Evolutionary conservation across 805 yeast genomes (phyloP).

Genomic region (Nakazawaea anatomiae): DNA sequence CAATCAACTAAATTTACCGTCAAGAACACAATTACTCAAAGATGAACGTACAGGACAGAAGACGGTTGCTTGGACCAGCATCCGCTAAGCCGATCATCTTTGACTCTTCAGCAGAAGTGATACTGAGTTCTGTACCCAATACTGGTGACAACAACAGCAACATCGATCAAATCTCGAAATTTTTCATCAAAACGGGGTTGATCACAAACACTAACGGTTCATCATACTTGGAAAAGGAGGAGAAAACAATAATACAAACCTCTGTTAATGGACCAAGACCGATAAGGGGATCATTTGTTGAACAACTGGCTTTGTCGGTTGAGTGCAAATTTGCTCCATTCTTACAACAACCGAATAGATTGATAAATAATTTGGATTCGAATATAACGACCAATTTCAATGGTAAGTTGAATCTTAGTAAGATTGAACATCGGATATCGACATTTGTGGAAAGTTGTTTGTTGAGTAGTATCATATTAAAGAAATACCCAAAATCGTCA

Average conservation of each 20-base stretch:
- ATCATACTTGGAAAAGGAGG: slow-evolving; percentile 63
- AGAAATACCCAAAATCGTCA: slow-evolving; percentile 84
- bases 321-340: slow-evolving; percentile 50
- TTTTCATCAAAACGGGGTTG: slow-evolving; percentile 59
- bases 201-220: slow-evolving; percentile 78
- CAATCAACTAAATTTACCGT: too few relatives aligned
- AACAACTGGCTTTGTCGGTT: slow-evolving; percentile 61
- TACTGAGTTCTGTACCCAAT: slow-evolving; percentile 3
- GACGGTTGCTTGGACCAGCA: slow-evolving; percentile 81
- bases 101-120: slow-evolving; percentile 18
- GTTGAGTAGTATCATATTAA: slow-evolving; percentile 44
- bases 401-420: slow-evolving; percentile 29
- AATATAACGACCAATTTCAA: slow-evolving; percentile 14
- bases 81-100: slow-evolving; percentile 51
- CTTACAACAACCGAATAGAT: slow-evolving; percentile 33
- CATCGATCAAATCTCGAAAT: slow-evolving; percentile 20
- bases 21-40: not conserved
- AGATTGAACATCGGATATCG: slow-evolving; percentile 41
- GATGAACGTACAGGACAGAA: slow-evolving; percentile 56
- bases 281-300: slow-evolving; percentile 63
- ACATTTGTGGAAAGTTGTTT: slow-evolving; percentile 30
- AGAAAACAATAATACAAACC: slow-evolving; percentile 54
- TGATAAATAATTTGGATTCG: slow-evolving; percentile 7
- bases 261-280: slow-evolving; percentile 90
- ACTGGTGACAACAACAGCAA: slow-evolving; percentile 17